These are phyloP conservation scores for Rhynchosporium secalis DNA, from an alignment of 2,329 filamentous ascomycete genomes.

Conservation along the genomic window DNA sequence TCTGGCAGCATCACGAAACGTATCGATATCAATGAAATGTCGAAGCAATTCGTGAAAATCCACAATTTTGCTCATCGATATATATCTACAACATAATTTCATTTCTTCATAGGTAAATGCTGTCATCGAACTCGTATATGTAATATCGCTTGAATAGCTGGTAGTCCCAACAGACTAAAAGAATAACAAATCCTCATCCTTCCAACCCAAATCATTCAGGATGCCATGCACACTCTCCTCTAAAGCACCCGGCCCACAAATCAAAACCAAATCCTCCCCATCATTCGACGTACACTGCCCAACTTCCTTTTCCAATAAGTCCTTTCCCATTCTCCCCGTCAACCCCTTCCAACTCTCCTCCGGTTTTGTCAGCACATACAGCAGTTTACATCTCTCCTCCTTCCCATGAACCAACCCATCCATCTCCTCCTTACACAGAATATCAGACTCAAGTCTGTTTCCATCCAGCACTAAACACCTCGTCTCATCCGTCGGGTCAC, in stretches of 20 bases:
- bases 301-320: constrained; percentile 61
- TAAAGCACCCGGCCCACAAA: constrained; percentile 77
- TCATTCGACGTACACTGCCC: constrained; percentile 42
- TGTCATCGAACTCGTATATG: neutral
- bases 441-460: constrained; percentile 76
- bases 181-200: constrained; percentile 70
- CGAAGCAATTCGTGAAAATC: neutral
- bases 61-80: neutral
- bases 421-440: constrained; percentile 74
- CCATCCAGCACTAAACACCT: constrained; percentile 74
- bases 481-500: constrained; percentile 63
- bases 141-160: neutral
- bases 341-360: constrained; percentile 65
- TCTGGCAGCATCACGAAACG: too few relatives aligned
- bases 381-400: constrained; percentile 57
- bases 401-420: constrained; percentile 60
- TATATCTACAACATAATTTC: neutral
- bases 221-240: constrained; percentile 65
- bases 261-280: constrained; percentile 64
- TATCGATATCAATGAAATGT: neutral
- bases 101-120: neutral
- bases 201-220: constrained; percentile 66
- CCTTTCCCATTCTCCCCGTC: constrained; percentile 64
- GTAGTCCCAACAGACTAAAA: constrained; percentile 51
- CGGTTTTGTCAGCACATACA: constrained; percentile 69